Evolutionary conservation across 2,329 filamentous ascomycete genomes (phyloP).

Genomic region (Zasmidium angulare): DNA sequence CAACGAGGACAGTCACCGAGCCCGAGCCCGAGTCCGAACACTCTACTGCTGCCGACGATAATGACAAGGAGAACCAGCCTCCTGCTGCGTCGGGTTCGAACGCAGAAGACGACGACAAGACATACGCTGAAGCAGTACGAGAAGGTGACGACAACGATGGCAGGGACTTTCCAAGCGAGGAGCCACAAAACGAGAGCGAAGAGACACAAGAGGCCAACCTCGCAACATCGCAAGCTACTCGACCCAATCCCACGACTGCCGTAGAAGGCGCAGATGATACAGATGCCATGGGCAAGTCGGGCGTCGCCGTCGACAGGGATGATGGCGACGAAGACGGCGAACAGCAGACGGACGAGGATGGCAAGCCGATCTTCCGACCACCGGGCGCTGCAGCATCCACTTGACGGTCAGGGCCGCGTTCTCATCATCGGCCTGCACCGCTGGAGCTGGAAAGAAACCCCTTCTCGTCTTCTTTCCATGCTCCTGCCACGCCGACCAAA

Average conservation of each 20-base stretch:
- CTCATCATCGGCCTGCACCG: constrained; percentile 5
- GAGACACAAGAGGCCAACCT: constrained; percentile 26
- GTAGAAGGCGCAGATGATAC: constrained; percentile 20
- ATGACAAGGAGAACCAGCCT: constrained; percentile 8
- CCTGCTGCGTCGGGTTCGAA: not conserved
- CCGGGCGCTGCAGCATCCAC: not conserved
- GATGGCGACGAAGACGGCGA: not conserved
- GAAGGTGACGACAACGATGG: not conserved
- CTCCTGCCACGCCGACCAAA: constrained; percentile 6
- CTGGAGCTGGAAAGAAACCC: not conserved
- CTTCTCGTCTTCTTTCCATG: not conserved
- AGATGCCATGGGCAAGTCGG: constrained; percentile 32
- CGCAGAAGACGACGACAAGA: not conserved
- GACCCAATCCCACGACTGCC: constrained; percentile 14
- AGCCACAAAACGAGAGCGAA: constrained; percentile 17
- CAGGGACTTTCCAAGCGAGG: constrained; percentile 4
- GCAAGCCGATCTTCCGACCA: not conserved
- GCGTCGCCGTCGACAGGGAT: constrained; percentile 25
- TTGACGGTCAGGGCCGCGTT: constrained; percentile 8
- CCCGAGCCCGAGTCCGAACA: constrained; percentile 18
- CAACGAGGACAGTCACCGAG: constrained; percentile 25
- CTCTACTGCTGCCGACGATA: not conserved
- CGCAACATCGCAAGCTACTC: constrained; percentile 18
- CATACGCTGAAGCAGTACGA: constrained; percentile 1
- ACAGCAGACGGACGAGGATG: not conserved